Base-by-base conservation (phyloP, 345 rosid genomes). In the Fremontodendron californicum region DNA sequence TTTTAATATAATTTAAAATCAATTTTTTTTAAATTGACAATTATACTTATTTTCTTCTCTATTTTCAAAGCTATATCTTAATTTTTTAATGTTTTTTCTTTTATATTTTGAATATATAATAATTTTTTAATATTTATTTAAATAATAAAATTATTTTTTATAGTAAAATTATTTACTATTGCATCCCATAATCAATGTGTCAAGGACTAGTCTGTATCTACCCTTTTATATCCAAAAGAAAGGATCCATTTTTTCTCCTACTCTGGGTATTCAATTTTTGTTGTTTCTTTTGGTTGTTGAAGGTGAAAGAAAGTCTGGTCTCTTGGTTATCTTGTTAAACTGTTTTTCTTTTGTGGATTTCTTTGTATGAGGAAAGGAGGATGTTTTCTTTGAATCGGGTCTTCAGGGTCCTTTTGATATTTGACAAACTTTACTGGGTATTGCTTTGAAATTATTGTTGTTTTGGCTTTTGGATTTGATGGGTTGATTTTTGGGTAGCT, bases 331-430 rank as follows among this genome's bases (percentile, higher is more conserved):
- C 15, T 9, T 68, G 35, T 54, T 4, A 16, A 62, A n/a, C 58
- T 33, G 2, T 72, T 58, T 73, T 29, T 78, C 58, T 29, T 8
- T 64, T 5, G 54, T 54, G 42, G 29, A 4, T 52, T n/a, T 40
- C 6, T 33, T 35, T 40, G 63, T 40, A 2, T 19, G 75, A 37
- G 70, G 71, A 39, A 69, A 69, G 52, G 64, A 78, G 57, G 77
- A n/a, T 40, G 78, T 52, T 78, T 43, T 84, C 80, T 80, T 77
- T 79, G 78, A n/a, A 75, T 78, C 67, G 52, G 79, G 79, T 77
- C 83, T 78, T 71, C 88, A 79, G 84, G 87, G 82, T 81, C 37
- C 66, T 69, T 81, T 70, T 79, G 77, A 33, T 76, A 66, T 63
- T 75, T 78, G 77, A 68, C 65, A 21, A 78, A 65, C 75, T 83